Conservation (phyloP, 805 yeast species). For the Candida peoriensis region DNA sequence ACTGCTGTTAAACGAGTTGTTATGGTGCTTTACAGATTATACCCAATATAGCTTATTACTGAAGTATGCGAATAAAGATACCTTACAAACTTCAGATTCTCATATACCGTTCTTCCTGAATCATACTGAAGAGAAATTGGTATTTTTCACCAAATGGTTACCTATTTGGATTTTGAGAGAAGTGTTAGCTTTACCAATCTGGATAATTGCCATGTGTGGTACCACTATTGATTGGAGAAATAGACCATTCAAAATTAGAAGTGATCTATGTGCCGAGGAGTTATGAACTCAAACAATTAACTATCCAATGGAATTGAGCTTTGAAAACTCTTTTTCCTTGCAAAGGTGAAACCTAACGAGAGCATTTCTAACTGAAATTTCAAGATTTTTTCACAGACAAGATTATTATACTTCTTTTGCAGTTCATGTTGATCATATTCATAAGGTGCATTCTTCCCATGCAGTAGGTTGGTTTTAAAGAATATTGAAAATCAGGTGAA, state of each 20-base stretch:
- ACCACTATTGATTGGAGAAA: constrained; percentile 77
- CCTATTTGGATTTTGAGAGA: constrained; percentile 68
- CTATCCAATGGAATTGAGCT: no score
- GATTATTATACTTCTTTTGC: no score
- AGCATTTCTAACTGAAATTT: no score
- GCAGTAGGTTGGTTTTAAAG: no score
- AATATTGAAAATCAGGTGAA: no score
- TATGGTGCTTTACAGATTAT: constrained; percentile 67
- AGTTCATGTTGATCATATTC: no score
- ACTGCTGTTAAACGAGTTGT: constrained; percentile 45
- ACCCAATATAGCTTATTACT: constrained; percentile 47
- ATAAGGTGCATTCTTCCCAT: no score
- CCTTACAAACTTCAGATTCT: constrained; percentile 3
- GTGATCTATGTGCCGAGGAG: constrained; percentile 76
- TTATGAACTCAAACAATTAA: no score
- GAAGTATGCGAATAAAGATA: constrained; percentile 21
- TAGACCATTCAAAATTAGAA: constrained; percentile 63
- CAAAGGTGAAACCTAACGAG: no score
- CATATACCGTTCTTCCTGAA: constrained; percentile 27
- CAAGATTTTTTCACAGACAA: no score
- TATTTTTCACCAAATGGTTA: constrained; percentile 21
- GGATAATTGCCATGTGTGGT: constrained; percentile 79
- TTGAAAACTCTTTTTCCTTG: no score
- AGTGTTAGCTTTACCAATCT: constrained; percentile 71
- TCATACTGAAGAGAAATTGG: constrained; percentile 16